phyloP scores from a whole-genome alignment of 2,329 filamentous ascomycete genomes.

The Hansfordia pulvinata region DNA sequence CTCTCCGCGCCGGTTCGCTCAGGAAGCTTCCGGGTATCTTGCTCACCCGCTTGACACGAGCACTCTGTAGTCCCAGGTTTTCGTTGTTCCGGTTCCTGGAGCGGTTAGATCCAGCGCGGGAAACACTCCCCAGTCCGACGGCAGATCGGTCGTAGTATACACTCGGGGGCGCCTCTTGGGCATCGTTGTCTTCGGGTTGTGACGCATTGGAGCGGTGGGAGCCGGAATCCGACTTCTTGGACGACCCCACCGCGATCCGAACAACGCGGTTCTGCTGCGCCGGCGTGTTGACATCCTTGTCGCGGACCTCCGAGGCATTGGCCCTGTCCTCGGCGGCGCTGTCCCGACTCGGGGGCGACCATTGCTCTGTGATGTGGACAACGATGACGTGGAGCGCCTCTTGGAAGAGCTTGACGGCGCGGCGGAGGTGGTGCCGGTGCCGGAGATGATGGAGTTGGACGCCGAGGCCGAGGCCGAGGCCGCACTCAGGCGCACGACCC shows the following conservation, averaged over 20 bases:
- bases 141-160: conserved; percentile 31
- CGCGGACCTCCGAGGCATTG: conserved; percentile 16
- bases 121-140: conserved; percentile 35
- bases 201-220: conserved; percentile 18
- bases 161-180: conserved; percentile 33
- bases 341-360: conserved; percentile 27
- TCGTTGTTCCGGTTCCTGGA: conserved; percentile 43
- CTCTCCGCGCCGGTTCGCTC: conserved; percentile 66
- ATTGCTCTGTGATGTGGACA: conserved; percentile 20
- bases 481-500: conserved; percentile 44
- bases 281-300: conserved; percentile 37
- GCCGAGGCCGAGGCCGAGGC: no score
- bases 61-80: conserved; percentile 53
- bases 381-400: conserved; percentile 36
- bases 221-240: conserved; percentile 15
- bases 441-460: no score
- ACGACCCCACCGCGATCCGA: conserved; percentile 36
- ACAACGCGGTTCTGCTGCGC: conserved; percentile 36
- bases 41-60: conserved; percentile 62
- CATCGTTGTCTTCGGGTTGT: conserved; percentile 25
- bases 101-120: conserved; percentile 35
- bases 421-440: conserved; percentile 6
- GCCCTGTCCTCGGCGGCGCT: conserved; percentile 25
- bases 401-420: conserved; percentile 15
- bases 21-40: conserved; percentile 66